These are phyloP conservation scores for Blastocystis sp. DNA, from an alignment of 352 stramenopile species.

Conservation along the genomic window DNA sequence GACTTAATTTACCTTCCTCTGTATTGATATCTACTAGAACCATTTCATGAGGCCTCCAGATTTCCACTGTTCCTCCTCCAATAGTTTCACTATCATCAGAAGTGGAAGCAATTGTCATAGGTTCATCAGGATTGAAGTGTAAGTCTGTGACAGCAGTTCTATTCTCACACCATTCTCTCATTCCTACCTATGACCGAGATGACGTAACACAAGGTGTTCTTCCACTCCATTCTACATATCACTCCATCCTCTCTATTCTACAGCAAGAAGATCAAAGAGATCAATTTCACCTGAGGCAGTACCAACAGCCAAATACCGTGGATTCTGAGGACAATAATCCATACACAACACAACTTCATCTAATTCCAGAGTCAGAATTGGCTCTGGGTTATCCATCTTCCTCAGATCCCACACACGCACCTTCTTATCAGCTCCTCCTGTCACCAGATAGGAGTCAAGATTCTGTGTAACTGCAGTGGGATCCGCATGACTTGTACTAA, in stretches of 20 bases:
- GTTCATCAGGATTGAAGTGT: constrained; percentile 28
- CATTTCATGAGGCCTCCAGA: constrained; percentile 46
- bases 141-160: constrained; percentile 1
- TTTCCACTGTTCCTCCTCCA: constrained; percentile 10
- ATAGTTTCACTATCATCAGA: constrained; percentile 20
- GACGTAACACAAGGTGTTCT: constrained; percentile 22
- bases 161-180: neutral
- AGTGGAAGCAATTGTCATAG: neutral
- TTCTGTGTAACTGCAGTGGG: neutral
- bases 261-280: constrained; percentile 11
- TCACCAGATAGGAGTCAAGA: constrained; percentile 9
- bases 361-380: constrained; percentile 14
- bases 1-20: neutral
- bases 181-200: constrained; percentile 3
- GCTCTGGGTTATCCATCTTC: neutral
- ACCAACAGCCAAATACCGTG: constrained; percentile 17
- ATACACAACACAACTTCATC: constrained; percentile 22
- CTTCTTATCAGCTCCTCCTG: constrained; percentile 35
- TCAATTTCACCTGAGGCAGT: constrained; percentile 41
- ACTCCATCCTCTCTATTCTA: neutral
- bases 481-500: neutral
- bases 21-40: neutral
- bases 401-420: constrained; percentile 33
- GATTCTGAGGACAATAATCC: constrained; percentile 21
- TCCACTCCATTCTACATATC: neutral